Evolutionary conservation across 1,284 basidiomycete genomes (phyloP), one percentile per base, ranked within the genome.

Genomic region (Albatrellus sp.): DNA sequence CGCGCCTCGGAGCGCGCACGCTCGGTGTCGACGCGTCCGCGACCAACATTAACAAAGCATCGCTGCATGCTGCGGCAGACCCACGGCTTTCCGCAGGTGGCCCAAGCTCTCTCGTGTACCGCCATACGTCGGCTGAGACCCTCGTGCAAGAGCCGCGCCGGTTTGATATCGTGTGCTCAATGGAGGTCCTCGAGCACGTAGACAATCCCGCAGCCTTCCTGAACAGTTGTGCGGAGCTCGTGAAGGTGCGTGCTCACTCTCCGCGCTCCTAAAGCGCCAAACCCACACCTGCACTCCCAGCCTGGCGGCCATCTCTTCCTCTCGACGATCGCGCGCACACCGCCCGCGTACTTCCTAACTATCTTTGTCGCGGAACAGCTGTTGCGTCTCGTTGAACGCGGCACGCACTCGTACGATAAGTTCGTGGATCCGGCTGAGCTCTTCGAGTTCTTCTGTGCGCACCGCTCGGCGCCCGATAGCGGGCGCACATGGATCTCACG

Each of bases 121-220:
- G 77, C n/a, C 80, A 90, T 55, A 72, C 77, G 0, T 72, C 87
- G 0, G 91, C 88, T 0, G 94, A 98, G 59, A 70, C 73, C 0
- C 72, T 91, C 2, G 60, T 80, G 10, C 56, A 72, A 17, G 74
- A 78, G 8, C 60, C 72, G 28, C 72, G 72, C 51, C 73, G 72
- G 37, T 98, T 85, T 58, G 94, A 98, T 60, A 72, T 94, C 6
- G 92, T 99, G 12, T 96, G 91, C 60, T 88, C 91, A 9, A 92
- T 98, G 91, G 96, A 99, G 60, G 93, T 99, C 13, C 60, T 99
- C 37, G 96, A 99, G 66, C 96, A 99, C 58, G 96, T 99, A 48
- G 86, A 96, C 57, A 80, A 92, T 54, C 94, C 96, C 0, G 70
- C 77, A 10, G 73, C 74, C 6, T 99, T 99, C 61, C 69, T 97